Evolutionary conservation across 495 filamentous ascomycete genomes (phyloP).

Genomic region (Neurospora tetrasperma): DNA sequence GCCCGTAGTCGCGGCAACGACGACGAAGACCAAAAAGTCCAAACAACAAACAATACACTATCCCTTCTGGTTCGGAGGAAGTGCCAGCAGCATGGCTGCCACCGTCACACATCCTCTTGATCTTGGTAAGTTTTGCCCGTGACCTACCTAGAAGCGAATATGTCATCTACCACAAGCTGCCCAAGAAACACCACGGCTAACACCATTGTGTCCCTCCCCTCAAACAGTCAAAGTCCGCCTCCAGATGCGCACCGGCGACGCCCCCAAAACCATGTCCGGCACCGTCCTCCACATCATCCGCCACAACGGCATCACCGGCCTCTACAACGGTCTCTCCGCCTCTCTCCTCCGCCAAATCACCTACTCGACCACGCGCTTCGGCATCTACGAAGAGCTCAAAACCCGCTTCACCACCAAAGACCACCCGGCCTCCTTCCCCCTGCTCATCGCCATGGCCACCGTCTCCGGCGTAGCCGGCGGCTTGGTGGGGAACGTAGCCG

Average conservation of each 20-base stretch:
- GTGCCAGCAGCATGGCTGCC: constrained; percentile 81
- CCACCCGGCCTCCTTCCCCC: constrained; percentile 49
- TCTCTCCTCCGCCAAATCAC: constrained; percentile 86
- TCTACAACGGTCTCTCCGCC: constrained; percentile 85
- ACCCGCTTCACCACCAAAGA: constrained; percentile 36
- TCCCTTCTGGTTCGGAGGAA: constrained; percentile 93
- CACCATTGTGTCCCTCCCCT: neutral
- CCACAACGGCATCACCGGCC: constrained; percentile 51
- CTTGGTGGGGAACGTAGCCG: constrained; percentile 83
- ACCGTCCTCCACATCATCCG: constrained; percentile 70
- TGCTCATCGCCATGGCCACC: constrained; percentile 69
- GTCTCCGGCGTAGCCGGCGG: constrained; percentile 84
- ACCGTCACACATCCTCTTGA: constrained; percentile 86
- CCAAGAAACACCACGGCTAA: neutral
- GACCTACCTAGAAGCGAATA: constrained; percentile 31
- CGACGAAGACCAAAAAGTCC: constrained; percentile 13
- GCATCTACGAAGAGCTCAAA: constrained; percentile 91
- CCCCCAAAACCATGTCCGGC: constrained; percentile 63
- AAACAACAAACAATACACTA: constrained; percentile 48
- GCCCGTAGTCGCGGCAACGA: constrained; percentile 5
- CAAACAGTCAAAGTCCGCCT: constrained; percentile 54
- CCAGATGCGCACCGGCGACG: constrained; percentile 63
- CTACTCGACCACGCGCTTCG: constrained; percentile 88
- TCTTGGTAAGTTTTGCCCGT: constrained; percentile 44
- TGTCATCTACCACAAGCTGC: neutral